These are phyloP conservation scores for Scytalidium sp. DNA, from an alignment of 2,329 filamentous ascomycete species.

Conservation along the genomic window DNA sequence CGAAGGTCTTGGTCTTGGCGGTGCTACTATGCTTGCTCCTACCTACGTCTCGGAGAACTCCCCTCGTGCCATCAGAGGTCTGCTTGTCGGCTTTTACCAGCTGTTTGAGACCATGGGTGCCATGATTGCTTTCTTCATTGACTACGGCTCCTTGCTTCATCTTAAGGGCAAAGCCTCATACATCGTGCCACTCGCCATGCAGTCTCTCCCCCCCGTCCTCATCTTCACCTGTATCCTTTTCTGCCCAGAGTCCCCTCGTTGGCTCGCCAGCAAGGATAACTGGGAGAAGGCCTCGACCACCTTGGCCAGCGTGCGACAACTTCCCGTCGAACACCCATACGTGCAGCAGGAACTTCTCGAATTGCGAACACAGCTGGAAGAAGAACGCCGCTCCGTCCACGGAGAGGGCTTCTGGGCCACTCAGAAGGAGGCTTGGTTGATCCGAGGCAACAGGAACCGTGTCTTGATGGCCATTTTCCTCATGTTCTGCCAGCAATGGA, in stretches of 20 bases:
- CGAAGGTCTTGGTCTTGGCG: conserved; percentile 49
- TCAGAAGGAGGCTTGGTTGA: conserved; percentile 61
- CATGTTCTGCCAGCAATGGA: conserved; percentile 62
- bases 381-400: conserved; percentile 47
- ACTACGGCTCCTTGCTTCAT: conserved; percentile 50
- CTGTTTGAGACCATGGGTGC: conserved; percentile 35
- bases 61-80: conserved; percentile 47
- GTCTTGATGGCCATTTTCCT: conserved; percentile 61
- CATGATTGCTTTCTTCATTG: conserved; percentile 48
- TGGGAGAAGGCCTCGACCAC: conserved; percentile 61
- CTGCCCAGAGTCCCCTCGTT: conserved; percentile 62
- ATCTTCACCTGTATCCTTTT: conserved; percentile 59
- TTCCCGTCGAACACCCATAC: conserved; percentile 53
- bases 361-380: conserved; percentile 39
- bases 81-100: conserved; percentile 47
- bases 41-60: conserved; percentile 48
- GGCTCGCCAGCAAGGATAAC: conserved; percentile 63
- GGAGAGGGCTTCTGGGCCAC: conserved; percentile 45
- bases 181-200: conserved; percentile 61
- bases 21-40: conserved; percentile 39
- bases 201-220: conserved; percentile 60
- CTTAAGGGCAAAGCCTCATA: conserved; percentile 44
- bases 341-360: conserved; percentile 45
- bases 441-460: conserved; percentile 58
- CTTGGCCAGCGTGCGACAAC: conserved; percentile 47